phyloP scores from a whole-genome alignment of 176 grass and related monocot species.

The Oryza officinalis region DNA sequence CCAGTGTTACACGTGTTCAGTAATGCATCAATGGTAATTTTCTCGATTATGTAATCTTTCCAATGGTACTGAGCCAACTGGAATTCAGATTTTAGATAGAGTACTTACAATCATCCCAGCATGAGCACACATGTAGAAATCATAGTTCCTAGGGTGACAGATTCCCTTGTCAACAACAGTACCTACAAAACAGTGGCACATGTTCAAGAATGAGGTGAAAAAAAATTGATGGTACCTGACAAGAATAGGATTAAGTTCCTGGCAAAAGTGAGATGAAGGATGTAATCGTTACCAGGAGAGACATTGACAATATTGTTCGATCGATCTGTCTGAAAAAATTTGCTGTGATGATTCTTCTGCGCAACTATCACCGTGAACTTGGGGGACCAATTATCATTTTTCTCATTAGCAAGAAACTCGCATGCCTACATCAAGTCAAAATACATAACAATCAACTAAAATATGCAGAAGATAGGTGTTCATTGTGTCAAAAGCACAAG shows the following conservation, averaged over 20 bases:
- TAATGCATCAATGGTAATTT: too few species aligned
- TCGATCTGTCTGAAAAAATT: conserved; percentile 37
- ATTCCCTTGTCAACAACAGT: conserved; percentile 58
- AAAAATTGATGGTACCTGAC: not conserved
- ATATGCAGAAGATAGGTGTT: too few species aligned
- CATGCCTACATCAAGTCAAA: conserved; percentile 41
- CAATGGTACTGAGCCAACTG: too few species aligned
- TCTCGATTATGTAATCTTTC: too few species aligned
- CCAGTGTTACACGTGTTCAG: too few species aligned
- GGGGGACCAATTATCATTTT: conserved; percentile 23
- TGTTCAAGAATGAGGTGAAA: not conserved
- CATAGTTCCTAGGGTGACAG: conserved; percentile 55
- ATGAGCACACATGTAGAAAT: conserved; percentile 65
- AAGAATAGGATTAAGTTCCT: too few species aligned
- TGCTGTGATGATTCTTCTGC: conserved; percentile 72
- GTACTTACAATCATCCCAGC: conserved; percentile 48
- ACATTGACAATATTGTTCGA: conserved; percentile 36
- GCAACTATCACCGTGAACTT: conserved; percentile 72
- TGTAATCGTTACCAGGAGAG: conserved; percentile 42
- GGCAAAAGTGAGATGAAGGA: not conserved
- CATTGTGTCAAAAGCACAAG: too few species aligned
- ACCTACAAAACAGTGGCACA: conserved; percentile 32
- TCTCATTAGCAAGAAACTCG: conserved; percentile 33
- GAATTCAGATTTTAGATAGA: not conserved
- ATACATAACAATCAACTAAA: too few species aligned